Evolutionary conservation across 129 eudicot genomes (phyloP).

Genomic region (Escallonia herrerae): DNA sequence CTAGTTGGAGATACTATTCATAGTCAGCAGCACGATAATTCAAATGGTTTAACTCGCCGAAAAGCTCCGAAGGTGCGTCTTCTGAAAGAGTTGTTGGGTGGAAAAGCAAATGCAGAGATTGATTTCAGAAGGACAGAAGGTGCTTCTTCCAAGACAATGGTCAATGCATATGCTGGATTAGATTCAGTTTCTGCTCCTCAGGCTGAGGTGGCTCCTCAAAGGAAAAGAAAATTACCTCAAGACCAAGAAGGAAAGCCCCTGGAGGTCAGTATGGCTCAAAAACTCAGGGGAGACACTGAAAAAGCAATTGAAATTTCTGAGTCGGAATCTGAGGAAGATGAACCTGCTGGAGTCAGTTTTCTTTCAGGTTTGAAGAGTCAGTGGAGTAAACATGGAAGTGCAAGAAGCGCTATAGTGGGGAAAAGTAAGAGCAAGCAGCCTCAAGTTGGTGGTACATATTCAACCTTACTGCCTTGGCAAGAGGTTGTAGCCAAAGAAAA

Average conservation of each 20-base stretch:
- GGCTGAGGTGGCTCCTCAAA: not conserved
- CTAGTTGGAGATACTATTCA: constrained; percentile 1
- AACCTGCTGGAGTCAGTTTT: constrained; percentile 16
- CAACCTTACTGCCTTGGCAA: constrained; percentile 20
- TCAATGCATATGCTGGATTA: constrained; percentile 12
- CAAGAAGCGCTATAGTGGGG: constrained; percentile 18
- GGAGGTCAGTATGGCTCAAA: constrained; percentile 9
- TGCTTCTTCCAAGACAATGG: constrained; percentile 8
- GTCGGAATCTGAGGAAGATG: constrained; percentile 25
- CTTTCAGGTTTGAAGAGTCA: constrained; percentile 12
- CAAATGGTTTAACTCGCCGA: constrained; percentile 30
- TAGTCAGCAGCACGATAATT: constrained; percentile 23
- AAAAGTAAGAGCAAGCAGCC: constrained; percentile 20
- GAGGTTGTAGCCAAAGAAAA: constrained; percentile 15
- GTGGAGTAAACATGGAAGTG: constrained; percentile 28
- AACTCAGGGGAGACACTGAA: constrained; percentile 19
- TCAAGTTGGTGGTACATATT: constrained; percentile 16
- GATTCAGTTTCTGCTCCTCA: constrained; percentile 19
- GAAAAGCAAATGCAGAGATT: constrained; percentile 14
- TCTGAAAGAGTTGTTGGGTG: constrained; percentile 50
- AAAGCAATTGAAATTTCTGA: constrained; percentile 19
- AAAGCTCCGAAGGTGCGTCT: constrained; percentile 59
- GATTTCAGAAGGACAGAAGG: constrained; percentile 18
- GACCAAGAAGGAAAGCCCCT: constrained; percentile 13
- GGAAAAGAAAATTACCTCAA: constrained; percentile 36